phyloP scores from a whole-genome alignment of 164 flowering plant species.

The Tinospora cordifolia region DNA sequence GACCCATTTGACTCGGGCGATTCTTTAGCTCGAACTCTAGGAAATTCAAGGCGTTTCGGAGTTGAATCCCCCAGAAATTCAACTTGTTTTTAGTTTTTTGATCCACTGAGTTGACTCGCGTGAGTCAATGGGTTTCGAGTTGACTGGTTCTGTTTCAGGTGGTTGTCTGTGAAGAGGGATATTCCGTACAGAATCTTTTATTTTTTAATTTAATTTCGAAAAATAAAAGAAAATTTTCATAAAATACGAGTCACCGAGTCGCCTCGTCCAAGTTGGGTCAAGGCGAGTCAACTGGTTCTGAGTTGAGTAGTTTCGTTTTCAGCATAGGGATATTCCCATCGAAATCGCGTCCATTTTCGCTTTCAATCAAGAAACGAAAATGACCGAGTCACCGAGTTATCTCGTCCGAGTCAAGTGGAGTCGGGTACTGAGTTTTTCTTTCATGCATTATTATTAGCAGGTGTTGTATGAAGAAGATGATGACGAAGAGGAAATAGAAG shows the following conservation, averaged over 20 bases:
- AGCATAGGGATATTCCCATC: neutral
- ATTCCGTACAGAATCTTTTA: no score
- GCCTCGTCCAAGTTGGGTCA: constrained; percentile 1
- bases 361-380: no score
- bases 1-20: constrained; percentile 6
- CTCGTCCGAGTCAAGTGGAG: neutral
- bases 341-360: no score
- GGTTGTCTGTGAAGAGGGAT: no score
- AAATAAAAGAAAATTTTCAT: no score
- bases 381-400: neutral
- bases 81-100: no score
- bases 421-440: neutral
- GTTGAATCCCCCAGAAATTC: no score
- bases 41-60: no score
- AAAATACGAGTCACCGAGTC: neutral
- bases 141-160: no score
- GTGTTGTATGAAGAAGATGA: constrained; percentile 25
- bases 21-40: neutral
- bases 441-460: neutral
- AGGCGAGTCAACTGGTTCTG: neutral
- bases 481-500: constrained; percentile 49
- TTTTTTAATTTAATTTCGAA: no score
- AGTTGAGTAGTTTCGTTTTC: neutral
- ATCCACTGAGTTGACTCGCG: neutral
- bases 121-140: no score